phyloP scores from a whole-genome alignment of 352 stramenopile species.

The Phytophthora podocarpi region DNA sequence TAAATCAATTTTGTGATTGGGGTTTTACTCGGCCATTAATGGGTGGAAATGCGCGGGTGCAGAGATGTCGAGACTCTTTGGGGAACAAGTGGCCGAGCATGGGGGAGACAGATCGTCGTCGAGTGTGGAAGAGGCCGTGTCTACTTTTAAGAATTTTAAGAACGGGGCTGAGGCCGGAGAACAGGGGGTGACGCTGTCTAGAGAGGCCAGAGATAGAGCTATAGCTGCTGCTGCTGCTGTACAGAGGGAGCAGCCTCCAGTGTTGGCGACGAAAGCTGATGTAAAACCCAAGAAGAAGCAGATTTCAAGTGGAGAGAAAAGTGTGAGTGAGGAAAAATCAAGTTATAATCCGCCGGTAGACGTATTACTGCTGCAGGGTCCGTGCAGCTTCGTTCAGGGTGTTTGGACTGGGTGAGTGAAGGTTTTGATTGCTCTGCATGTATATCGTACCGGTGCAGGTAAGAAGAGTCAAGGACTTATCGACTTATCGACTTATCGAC shows the following conservation, averaged over 20 bases:
- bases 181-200: background rate
- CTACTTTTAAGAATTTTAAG: constrained; percentile 1
- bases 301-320: background rate
- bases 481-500: background rate
- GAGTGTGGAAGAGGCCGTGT: constrained; percentile 5
- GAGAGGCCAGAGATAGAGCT: background rate
- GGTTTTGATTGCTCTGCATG: background rate
- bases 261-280: background rate
- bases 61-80: constrained; percentile 63
- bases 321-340: background rate
- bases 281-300: constrained; percentile 7
- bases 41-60: too few species aligned
- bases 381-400: constrained; percentile 39
- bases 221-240: background rate
- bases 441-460: too few species aligned
- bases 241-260: background rate
- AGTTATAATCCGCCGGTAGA: background rate
- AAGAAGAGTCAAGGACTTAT: background rate
- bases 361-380: constrained; percentile 30
- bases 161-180: background rate
- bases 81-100: constrained; percentile 47
- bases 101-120: constrained; percentile 14
- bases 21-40: background rate
- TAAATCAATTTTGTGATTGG: background rate
- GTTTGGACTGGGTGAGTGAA: constrained; percentile 30